Base-by-base conservation (phyloP, 345 rosid species). In the Luvunga scandens region DNA sequence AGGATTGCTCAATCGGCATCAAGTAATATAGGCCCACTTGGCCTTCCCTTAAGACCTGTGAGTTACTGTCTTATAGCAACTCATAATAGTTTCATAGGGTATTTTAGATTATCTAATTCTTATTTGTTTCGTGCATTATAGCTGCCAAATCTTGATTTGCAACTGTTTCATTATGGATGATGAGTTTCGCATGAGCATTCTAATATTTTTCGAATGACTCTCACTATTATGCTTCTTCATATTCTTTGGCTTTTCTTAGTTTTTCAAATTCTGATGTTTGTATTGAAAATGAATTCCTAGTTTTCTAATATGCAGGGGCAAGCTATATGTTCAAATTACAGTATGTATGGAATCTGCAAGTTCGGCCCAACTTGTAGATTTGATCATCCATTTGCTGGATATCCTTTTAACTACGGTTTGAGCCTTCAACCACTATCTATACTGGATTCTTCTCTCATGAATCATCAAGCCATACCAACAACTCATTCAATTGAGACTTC, bases 11-110 rank as follows among this genome's bases (percentile, higher is more conserved):
- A 85, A 62, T 69, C 84, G 30, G 73, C 80, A 57, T 78, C 81
- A 31, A 87, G 60, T 80, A 72, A 61, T 80, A 42, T 81, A 24
- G 85, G 83, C 70, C 85, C 86, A 19, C 56, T 83, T 22, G 87
- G 88, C 22, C 95, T 93, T 75, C 95, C 97, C 33, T 77, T 78
- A 24, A 90, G 93, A 84, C 95, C 92, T 71, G 97, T 93, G 86
- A 89, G 93, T 48, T 28, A 28, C 31, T 48, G 19, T 70, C 30
- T 70, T 70, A 28, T 6, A 63, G 67, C 6, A 31, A 30, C 19
- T 63, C 38, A 28, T 30, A 30, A 14, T 30, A 18, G n/a, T 38
- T 38, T 73, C 48, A 3, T 13, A n/a, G n/a, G 9, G 39, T 45
- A 53, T 59, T 28, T 50, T 59, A 60, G 74, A 28, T 71, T 9